Conservation (phyloP, 2,329 filamentous ascomycete species). For the Fusarium pseudonygamai region DNA sequence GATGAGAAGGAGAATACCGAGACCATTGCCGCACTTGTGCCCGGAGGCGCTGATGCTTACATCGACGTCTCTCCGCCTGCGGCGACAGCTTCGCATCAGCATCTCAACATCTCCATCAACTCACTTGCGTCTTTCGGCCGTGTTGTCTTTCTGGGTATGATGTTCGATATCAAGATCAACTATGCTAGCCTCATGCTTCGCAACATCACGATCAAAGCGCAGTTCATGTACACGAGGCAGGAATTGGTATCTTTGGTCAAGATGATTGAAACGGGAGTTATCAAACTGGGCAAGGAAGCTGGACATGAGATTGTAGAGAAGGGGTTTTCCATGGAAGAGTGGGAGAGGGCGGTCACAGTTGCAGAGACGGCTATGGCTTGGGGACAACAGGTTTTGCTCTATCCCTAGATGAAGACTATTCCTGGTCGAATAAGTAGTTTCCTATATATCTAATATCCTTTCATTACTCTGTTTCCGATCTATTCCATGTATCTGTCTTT, state of each 20-base stretch:
- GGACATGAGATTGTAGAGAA: constrained; percentile 22
- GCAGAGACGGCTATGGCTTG: constrained; percentile 17
- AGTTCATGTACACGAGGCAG: constrained; percentile 25
- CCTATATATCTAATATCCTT: neutral
- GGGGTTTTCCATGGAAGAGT: constrained; percentile 11
- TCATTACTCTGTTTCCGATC: neutral
- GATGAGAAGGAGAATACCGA: constrained; percentile 10
- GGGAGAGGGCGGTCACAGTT: constrained; percentile 12
- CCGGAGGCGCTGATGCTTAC: constrained; percentile 18
- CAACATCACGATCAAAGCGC: constrained; percentile 20
- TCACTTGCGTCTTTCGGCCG: neutral
- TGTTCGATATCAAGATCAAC: constrained; percentile 24
- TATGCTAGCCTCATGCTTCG: constrained; percentile 14
- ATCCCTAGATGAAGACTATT: neutral
- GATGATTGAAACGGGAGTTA: constrained; percentile 18
- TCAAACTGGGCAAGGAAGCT: constrained; percentile 23
- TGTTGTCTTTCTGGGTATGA: constrained; percentile 11
- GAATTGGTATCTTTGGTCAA: constrained; percentile 21
- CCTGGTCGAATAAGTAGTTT: neutral
- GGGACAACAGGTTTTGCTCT: constrained; percentile 29
- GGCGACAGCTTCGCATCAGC: constrained; percentile 11
- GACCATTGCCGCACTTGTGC: neutral
- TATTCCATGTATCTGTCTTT: neutral
- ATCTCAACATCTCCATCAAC: constrained; percentile 4
- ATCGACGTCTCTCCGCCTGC: constrained; percentile 30